Evolutionary conservation across 108 stramenopile species (phyloP), one percentile per base, ranked within the genome.

Genomic region (Pseudonitzschia multiseries): DNA sequence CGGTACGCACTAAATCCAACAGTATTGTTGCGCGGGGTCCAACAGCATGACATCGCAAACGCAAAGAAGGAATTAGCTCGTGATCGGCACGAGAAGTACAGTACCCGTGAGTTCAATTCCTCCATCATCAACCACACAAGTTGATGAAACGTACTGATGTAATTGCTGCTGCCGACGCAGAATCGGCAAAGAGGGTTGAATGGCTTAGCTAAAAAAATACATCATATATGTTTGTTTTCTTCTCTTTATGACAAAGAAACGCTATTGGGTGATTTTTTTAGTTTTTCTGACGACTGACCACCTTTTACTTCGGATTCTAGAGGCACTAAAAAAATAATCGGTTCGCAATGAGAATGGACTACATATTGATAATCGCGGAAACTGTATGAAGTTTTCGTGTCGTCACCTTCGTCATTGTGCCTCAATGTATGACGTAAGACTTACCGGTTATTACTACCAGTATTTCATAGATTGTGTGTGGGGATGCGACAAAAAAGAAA

Each of bases 41-140:
- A 6, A 36, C 4, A 36, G 36, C 36, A 6, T 36, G 36, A 36
- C 36, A 36, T 36, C 36, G 6, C 36, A 36, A n/a, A 36, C 36
- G 36, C 36, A 51, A 56, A 24, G 54, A 56, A 56, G 26, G 26
- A 56, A 56, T 20, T 56, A 48, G 46, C 46, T 48, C 46, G 12
- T 48, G 46, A 48, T 48, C 17, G 46, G 46, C 46, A 62, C 61
- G 61, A 21, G 33, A 62, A 62, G 36, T 62, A 5, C 4, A 36
- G 6, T 62, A n/a, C n/a, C n/a, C n/a, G n/a, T n/a, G n/a, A n/a
- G n/a, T n/a, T n/a, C 13, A 62, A 62, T 62, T 62, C 61, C 61
- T 31, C 14, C 29, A 26, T 33, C 61, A 62, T 40, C 61, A 20
- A 62, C 61, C 61, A 62, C 61, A 62, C 61, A 62, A 62, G 29